These are phyloP conservation scores for Ceratocystis ficicola DNA, from an alignment of 2,329 filamentous ascomycete genomes.

Conservation along the genomic window DNA sequence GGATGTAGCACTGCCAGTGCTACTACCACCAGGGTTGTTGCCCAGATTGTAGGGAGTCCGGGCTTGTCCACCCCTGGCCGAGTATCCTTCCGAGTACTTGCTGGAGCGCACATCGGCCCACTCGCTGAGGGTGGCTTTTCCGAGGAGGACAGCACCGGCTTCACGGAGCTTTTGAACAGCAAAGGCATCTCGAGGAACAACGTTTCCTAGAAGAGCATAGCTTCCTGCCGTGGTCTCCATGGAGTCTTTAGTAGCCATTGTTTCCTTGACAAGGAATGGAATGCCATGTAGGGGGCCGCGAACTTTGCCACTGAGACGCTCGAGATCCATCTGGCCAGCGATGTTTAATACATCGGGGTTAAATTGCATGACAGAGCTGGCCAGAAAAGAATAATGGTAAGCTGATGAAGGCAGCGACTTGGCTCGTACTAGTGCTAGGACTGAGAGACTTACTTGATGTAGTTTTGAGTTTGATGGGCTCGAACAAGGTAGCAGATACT, in stretches of 20 bases:
- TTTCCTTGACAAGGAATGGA: slow-evolving; percentile 64
- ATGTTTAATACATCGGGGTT: slow-evolving; percentile 57
- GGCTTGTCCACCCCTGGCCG: slow-evolving; percentile 50
- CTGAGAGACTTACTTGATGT: slow-evolving; percentile 42
- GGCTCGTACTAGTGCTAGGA: neutral
- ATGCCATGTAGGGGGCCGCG: slow-evolving; percentile 63
- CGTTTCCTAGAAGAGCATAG: slow-evolving; percentile 51
- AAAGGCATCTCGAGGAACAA: slow-evolving; percentile 55
- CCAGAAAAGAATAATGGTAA: neutral
- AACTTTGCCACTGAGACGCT: slow-evolving; percentile 43
- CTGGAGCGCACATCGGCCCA: slow-evolving; percentile 62
- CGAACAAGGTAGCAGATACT: slow-evolving; percentile 51
- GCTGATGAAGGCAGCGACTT: neutral
- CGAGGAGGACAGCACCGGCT: slow-evolving; percentile 56
- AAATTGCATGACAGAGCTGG: slow-evolving; percentile 47
- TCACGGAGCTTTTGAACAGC: slow-evolving; percentile 50
- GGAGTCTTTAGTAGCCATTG: slow-evolving; percentile 54
- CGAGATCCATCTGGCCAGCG: slow-evolving; percentile 46
- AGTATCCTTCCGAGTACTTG: slow-evolving; percentile 57
- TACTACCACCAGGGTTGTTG: slow-evolving; percentile 55
- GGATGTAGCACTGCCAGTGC: slow-evolving; percentile 52
- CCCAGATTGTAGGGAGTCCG: slow-evolving; percentile 57
- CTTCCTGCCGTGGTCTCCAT: slow-evolving; percentile 65
- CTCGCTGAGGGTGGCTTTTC: slow-evolving; percentile 58
- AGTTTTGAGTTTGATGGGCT: slow-evolving; percentile 49